Evolutionary conservation across 331 rosid species (phyloP).

Genomic region (Stylosanthes scabra): DNA sequence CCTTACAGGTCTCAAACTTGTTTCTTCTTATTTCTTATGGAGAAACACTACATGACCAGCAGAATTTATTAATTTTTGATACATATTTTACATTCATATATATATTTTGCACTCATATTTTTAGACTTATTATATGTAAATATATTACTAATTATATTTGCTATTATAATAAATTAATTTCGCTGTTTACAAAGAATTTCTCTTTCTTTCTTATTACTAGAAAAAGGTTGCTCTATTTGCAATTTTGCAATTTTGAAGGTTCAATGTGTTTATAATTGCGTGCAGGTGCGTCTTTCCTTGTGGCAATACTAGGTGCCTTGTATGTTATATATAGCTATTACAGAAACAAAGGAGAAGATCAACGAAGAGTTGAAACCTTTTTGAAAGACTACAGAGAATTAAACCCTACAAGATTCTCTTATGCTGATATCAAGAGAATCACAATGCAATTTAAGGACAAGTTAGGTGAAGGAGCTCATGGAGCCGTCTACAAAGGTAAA

Average conservation of each 20-base stretch:
- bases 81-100: no score
- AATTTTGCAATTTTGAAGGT: no score
- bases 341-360: constrained; percentile 14
- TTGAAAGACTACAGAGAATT: constrained; percentile 35
- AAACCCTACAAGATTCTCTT: constrained; percentile 37
- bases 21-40: no score
- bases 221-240: not conserved
- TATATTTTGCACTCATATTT: no score
- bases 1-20: no score
- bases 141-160: no score
- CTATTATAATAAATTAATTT: no score
- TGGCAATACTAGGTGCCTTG: not conserved
- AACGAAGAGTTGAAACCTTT: constrained; percentile 29
- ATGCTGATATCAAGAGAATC: constrained; percentile 45
- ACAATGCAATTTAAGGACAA: not conserved
- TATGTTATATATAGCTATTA: not conserved
- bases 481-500: constrained; percentile 36
- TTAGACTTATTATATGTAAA: no score
- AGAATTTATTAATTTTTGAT: no score
- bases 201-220: no score
- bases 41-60: no score
- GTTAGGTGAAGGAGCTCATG: constrained; percentile 47
- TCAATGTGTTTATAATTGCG: not conserved
- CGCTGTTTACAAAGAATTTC: no score
- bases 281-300: constrained; percentile 7